Evolutionary conservation across 2,329 filamentous ascomycete genomes (phyloP).

Genomic region (Orbilia oligospora): DNA sequence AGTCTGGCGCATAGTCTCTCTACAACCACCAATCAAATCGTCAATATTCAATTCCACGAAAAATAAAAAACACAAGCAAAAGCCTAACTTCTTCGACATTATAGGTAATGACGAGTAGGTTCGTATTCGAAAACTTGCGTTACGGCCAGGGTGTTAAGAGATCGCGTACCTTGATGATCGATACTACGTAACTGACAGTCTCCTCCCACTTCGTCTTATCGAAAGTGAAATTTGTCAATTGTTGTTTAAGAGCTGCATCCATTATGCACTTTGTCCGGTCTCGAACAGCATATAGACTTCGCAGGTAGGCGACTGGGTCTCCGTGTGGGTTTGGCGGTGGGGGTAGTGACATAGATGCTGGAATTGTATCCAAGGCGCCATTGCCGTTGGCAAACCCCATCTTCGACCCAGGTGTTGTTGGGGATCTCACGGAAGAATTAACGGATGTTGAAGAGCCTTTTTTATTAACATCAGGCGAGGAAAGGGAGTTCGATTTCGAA

Average conservation of each 20-base stretch:
- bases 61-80: neutral
- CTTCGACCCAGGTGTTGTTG: conserved; percentile 62
- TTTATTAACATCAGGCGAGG: conserved; percentile 70
- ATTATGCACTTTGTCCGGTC: conserved; percentile 82
- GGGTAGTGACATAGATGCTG: conserved; percentile 81
- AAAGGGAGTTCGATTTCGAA: conserved; percentile 67
- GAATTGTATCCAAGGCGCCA: conserved; percentile 69
- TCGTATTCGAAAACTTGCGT: neutral
- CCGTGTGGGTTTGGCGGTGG: conserved; percentile 87
- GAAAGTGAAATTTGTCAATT: conserved; percentile 88
- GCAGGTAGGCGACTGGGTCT: conserved; percentile 90
- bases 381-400: conserved; percentile 62
- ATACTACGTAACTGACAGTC: conserved; percentile 88
- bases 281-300: conserved; percentile 88
- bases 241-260: conserved; percentile 81
- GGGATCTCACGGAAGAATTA: conserved; percentile 68
- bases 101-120: too few relatives aligned
- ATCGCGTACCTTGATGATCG: conserved; percentile 83
- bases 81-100: neutral
- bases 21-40: conserved; percentile 65
- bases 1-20: conserved; percentile 80
- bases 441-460: conserved; percentile 69
- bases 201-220: conserved; percentile 87
- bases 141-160: neutral
- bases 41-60: conserved; percentile 4